Percentiles rank a stretch among this genome's conserved stretches.
phyloP scores from a whole-genome alignment of 805 yeast species.

The Pichia kluyveri region DNA sequence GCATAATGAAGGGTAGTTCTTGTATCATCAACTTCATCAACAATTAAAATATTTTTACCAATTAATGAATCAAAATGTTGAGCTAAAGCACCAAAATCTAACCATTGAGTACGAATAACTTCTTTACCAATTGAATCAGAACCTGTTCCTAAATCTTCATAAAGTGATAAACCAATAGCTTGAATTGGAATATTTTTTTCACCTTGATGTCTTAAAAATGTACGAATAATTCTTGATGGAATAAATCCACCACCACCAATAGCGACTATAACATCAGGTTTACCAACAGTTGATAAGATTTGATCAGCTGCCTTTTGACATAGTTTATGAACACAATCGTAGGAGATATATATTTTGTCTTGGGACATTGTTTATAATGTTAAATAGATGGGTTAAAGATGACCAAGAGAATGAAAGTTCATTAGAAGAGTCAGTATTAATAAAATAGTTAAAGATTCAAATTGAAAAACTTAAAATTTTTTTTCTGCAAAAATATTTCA shows the following conservation, averaged over 20 bases:
- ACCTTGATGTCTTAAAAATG: conserved; percentile 49
- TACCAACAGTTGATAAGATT: conserved; percentile 22
- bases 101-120: conserved; percentile 85
- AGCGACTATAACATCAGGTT: conserved; percentile 50
- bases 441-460: too few species aligned
- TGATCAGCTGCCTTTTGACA: conserved; percentile 46
- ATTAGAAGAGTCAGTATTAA: too few species aligned
- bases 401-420: too few species aligned
- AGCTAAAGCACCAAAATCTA: conserved; percentile 66
- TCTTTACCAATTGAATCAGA: conserved; percentile 60
- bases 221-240: conserved; percentile 59
- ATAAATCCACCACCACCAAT: conserved; percentile 72
- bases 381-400: too few species aligned
- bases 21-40: conserved; percentile 88
- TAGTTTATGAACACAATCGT: conserved; percentile 74
- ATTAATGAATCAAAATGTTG: conserved; percentile 67
- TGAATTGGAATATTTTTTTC: conserved; percentile 62
- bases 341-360: conserved; percentile 56
- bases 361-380: conserved; percentile 20
- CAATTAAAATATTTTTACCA: conserved; percentile 74
- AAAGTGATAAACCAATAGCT: conserved; percentile 58
- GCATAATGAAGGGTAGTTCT: conserved; percentile 87
- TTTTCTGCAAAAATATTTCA: too few species aligned
- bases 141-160: conserved; percentile 46
- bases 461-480: too few species aligned